phyloP scores from a whole-genome alignment of 2,329 filamentous ascomycete genomes.

The Didymella pomorum region DNA sequence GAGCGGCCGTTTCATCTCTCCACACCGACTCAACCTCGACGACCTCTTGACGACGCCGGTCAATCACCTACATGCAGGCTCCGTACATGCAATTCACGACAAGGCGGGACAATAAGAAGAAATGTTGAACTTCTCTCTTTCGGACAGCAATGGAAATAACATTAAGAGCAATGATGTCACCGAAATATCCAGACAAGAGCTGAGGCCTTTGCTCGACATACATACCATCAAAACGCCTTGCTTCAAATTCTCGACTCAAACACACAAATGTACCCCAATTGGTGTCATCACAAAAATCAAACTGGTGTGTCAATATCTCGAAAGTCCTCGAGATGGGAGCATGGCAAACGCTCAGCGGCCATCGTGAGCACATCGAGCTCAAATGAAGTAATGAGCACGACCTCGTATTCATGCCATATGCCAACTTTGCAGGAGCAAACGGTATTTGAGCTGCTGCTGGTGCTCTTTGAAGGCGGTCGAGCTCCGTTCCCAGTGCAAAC shows the following conservation, averaged over 20 bases:
- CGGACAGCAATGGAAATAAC: background rate
- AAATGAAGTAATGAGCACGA: background rate
- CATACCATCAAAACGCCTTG: too few species aligned
- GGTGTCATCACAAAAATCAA: too few species aligned
- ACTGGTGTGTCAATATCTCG: background rate
- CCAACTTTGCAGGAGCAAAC: background rate
- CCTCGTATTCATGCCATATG: background rate
- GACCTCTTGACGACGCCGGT: background rate
- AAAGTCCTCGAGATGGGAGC: background rate
- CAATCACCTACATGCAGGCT: background rate
- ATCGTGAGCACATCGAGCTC: background rate
- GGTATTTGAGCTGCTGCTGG: background rate
- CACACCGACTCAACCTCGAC: conserved; percentile 2
- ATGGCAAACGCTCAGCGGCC: background rate
- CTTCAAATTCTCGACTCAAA: too few species aligned
- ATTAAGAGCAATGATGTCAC: background rate
- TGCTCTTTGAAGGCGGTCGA: conserved; percentile 8
- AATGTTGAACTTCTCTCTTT: background rate
- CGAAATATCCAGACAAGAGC: background rate
- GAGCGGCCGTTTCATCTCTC: conserved; percentile 15
- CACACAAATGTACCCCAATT: too few species aligned
- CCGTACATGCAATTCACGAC: background rate
- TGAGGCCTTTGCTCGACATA: background rate
- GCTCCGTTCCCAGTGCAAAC: conserved; percentile 22
- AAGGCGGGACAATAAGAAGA: background rate